phyloP scores from a whole-genome alignment of 352 stramenopile genomes.

The Globisporangium takayamanum region DNA sequence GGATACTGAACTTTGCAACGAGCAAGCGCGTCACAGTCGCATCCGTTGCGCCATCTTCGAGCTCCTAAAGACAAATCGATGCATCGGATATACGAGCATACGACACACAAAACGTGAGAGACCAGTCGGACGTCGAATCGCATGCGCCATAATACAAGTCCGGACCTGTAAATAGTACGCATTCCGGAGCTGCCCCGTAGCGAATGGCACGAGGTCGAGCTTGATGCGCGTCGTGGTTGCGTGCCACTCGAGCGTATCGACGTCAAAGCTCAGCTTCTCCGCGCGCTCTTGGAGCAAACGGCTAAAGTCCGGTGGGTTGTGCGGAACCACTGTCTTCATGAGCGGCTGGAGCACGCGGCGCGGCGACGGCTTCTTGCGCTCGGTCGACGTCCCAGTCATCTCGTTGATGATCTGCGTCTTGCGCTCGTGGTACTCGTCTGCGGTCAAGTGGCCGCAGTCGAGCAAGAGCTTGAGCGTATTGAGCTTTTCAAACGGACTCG shows the following conservation, averaged over 20 bases:
- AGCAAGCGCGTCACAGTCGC: slow-evolving; percentile 28
- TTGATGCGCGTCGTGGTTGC: slow-evolving; percentile 54
- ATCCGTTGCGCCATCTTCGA: slow-evolving; percentile 20
- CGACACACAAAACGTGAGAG: background rate
- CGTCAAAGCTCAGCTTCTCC: slow-evolving; percentile 79
- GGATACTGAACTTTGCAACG: slow-evolving; percentile 73
- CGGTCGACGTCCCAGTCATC: slow-evolving; percentile 74
- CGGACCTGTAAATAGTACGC: slow-evolving; percentile 65
- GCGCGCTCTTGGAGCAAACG: slow-evolving; percentile 55
- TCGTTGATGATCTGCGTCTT: slow-evolving; percentile 87
- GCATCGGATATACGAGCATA: background rate
- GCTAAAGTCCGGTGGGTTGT: slow-evolving; percentile 61
- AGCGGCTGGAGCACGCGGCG: slow-evolving; percentile 48
- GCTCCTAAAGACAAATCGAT: slow-evolving; percentile 20
- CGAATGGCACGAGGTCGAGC: slow-evolving; percentile 73
- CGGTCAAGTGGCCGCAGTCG: slow-evolving; percentile 68
- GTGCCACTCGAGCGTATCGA: slow-evolving; percentile 77
- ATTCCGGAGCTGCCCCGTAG: slow-evolving; percentile 72
- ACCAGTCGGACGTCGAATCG: too few species aligned
- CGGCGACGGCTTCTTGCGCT: slow-evolving; percentile 46
- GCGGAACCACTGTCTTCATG: slow-evolving; percentile 76
- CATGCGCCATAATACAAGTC: too few species aligned
- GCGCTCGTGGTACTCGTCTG: slow-evolving; percentile 75
- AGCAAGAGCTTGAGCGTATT: slow-evolving; percentile 81
- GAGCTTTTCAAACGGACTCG: slow-evolving; percentile 77